These are phyloP conservation scores for Amylocystis lapponica DNA, from an alignment of 768 basidiomycete genomes.

Conservation along the genomic window DNA sequence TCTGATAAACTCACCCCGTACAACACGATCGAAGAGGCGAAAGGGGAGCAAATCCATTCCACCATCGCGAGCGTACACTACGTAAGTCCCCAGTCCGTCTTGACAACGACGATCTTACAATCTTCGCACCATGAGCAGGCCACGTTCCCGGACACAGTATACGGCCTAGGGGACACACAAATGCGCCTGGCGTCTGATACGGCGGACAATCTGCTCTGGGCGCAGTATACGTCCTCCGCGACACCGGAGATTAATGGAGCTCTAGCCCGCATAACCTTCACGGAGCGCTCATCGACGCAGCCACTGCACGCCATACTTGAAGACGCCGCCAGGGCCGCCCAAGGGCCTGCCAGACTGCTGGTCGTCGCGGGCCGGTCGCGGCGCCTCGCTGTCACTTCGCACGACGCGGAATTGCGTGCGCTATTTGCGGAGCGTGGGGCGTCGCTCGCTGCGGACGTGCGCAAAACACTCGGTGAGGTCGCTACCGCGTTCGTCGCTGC, in stretches of 20 bases:
- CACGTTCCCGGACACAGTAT: constrained; percentile 59
- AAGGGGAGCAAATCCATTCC: constrained; percentile 11
- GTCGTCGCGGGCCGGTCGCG: constrained; percentile 72
- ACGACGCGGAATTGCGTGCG: constrained; percentile 51
- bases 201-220: constrained; percentile 79
- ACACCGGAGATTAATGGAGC: constrained; percentile 31
- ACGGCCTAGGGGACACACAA: constrained; percentile 58
- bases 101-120: neutral
- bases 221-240: constrained; percentile 42
- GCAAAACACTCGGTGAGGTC: constrained; percentile 73
- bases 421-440: constrained; percentile 37
- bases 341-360: constrained; percentile 38
- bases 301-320: constrained; percentile 57
- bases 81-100: constrained; percentile 18
- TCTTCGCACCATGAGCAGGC: neutral
- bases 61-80: constrained; percentile 21
- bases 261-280: constrained; percentile 63
- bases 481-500: constrained; percentile 62
- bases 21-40: constrained; percentile 25
- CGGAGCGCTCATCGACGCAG: constrained; percentile 36
- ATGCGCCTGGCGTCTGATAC: constrained; percentile 70
- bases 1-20: constrained; percentile 25
- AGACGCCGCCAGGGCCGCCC: constrained; percentile 25
- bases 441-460: constrained; percentile 47
- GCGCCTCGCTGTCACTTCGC: constrained; percentile 55